Evolutionary conservation across 345 rosid species (phyloP).

Genomic region (thale cress (Arabidopsis thaliana)): DNA sequence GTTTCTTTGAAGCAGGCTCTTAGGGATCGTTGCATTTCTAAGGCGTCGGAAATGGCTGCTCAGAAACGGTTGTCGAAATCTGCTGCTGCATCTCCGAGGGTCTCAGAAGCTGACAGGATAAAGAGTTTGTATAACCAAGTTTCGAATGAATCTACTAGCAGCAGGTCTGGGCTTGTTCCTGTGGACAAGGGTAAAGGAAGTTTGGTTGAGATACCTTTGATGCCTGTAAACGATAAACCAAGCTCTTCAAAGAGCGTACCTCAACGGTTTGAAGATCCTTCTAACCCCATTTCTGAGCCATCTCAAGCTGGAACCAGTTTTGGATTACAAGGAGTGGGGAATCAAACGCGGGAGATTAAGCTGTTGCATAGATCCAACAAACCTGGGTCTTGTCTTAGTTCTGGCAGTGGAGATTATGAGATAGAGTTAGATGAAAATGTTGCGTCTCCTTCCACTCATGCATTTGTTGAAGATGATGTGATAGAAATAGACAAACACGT

Average conservation of each 20-base stretch:
- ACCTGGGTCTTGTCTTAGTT: constrained; percentile 43
- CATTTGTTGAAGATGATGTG: constrained; percentile 22
- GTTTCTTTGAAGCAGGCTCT: constrained; percentile 91
- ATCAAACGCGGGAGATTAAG: constrained; percentile 37
- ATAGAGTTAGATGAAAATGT: constrained; percentile 33
- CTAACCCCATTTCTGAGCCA: constrained; percentile 47
- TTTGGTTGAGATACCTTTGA: constrained; percentile 58
- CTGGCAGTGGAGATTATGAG: constrained; percentile 37
- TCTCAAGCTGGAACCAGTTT: constrained; percentile 49
- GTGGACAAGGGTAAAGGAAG: constrained; percentile 54
- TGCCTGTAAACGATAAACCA: constrained; percentile 55
- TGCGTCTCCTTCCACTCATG: constrained; percentile 6
- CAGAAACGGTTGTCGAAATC: constrained; percentile 77
- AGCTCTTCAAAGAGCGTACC: constrained; percentile 51
- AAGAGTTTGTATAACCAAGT: constrained; percentile 79
- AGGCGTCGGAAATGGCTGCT: constrained; percentile 99
- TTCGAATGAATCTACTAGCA: constrained; percentile 54
- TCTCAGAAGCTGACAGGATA: constrained; percentile 87
- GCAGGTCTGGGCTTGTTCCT: constrained; percentile 49
- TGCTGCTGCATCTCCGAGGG: constrained; percentile 53
- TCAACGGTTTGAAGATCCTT: constrained; percentile 44
- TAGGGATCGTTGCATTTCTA: constrained; percentile 88
- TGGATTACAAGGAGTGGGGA: constrained; percentile 41
- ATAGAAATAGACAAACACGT: constrained; percentile 45
- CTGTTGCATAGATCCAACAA: constrained; percentile 45